These are phyloP conservation scores for Hypoxylon sp. DNA, from an alignment of 2,329 filamentous ascomycete species.

Conservation along the genomic window DNA sequence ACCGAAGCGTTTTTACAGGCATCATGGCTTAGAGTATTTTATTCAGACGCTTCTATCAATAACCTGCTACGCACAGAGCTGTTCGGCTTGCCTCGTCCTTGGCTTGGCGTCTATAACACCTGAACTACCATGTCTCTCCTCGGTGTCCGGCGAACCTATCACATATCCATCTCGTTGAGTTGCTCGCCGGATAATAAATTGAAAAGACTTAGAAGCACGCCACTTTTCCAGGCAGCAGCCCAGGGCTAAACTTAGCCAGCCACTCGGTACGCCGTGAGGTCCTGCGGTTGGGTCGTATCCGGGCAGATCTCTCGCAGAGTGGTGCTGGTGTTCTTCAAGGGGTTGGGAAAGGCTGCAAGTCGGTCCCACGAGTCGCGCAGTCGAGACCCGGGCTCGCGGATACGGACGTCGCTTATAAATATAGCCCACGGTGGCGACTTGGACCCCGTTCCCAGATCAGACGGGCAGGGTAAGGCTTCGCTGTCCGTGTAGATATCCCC, in stretches of 20 bases:
- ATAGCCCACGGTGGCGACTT: conserved; percentile 8
- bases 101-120: not conserved
- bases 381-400: conserved; percentile 29
- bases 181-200: conserved; percentile 16
- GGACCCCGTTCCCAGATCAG: not conserved
- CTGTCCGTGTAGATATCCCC: not conserved
- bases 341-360: too few species aligned
- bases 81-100: not conserved
- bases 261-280: conserved; percentile 14
- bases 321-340: not conserved
- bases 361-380: conserved; percentile 12
- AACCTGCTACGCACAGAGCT: not conserved
- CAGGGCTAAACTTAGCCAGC: conserved; percentile 19
- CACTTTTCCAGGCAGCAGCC: not conserved
- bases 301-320: conserved; percentile 12
- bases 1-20: not conserved
- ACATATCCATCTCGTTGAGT: conserved; percentile 10
- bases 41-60: not conserved
- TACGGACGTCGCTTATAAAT: conserved; percentile 11
- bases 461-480: conserved; percentile 20
- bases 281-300: conserved; percentile 19
- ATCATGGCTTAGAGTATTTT: not conserved
- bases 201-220: not conserved
- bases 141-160: not conserved
- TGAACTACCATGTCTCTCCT: not conserved